Conservation (phyloP, 768 basidiomycete species). For the Xerocomellus dryophilus region DNA sequence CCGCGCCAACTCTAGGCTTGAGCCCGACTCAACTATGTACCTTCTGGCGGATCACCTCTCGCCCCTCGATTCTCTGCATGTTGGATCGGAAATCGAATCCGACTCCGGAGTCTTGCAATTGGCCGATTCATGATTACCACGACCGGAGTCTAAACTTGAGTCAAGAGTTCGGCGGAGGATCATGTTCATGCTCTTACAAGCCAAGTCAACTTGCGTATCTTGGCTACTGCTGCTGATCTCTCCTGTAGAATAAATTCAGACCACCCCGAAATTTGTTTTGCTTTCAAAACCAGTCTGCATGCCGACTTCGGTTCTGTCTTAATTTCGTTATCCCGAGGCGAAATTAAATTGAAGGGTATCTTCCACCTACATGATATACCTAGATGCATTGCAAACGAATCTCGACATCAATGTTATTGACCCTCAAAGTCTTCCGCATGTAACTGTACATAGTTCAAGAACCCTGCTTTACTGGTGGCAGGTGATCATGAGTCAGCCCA, state of each 20-base stretch:
- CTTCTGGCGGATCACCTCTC: conserved; percentile 13
- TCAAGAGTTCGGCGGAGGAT: background rate
- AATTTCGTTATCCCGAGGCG: background rate
- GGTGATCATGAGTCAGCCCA: conserved; percentile 1
- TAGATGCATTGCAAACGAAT: background rate
- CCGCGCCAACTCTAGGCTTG: conserved; percentile 4
- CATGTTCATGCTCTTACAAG: background rate
- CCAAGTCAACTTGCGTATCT: background rate
- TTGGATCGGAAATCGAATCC: conserved; percentile 9
- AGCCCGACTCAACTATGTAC: background rate
- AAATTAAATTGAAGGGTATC: background rate
- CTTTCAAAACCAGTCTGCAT: background rate
- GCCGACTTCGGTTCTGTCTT: too few relatives aligned
- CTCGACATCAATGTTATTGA: background rate
- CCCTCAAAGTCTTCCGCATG: conserved; percentile 36
- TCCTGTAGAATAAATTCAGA: background rate
- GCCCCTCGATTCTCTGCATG: background rate
- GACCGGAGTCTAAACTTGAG: background rate
- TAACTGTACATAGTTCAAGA: conserved; percentile 38
- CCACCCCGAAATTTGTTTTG: conserved; percentile 6
- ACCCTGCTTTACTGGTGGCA: conserved; percentile 34
- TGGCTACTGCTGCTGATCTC: background rate
- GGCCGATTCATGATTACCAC: background rate
- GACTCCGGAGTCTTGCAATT: background rate
- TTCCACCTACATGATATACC: background rate